Evolutionary conservation across 2,329 filamentous ascomycete species (phyloP), one percentile per base, ranked within the genome.

Genomic region (Trichoderma cornu-damae): DNA sequence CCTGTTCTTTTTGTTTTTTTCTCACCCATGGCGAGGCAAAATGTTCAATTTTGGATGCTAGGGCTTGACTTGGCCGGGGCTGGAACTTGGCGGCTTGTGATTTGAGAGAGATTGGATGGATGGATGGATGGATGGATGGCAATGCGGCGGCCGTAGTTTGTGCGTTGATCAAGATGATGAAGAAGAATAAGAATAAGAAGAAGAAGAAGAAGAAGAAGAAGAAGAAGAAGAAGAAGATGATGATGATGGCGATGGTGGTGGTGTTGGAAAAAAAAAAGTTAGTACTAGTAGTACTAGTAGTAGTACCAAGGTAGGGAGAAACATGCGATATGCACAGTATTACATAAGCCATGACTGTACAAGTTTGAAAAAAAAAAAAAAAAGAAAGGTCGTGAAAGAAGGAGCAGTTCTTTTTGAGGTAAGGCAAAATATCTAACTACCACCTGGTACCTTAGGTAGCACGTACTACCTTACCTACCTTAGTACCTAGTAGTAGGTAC

Each of bases 21-120:
- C 55, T 53, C 56, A 58, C 49, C n/a, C 49, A 35, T 42, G 56
- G 35, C n/a, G 52, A 53, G 35, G 56, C 51, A 32, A n/a, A 50
- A 59, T 43, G 53, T 57, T n/a, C 35, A 49, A 60, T 59, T 30
- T 37, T 22, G 44, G 28, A 35, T 59, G 57, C 46, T 28, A n/a
- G 28, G 35, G 42, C 50, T 49, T n/a, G 44, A 26, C 37, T 34
- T 35, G 46, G 14, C 24, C 24, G 16, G 38, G 30, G 18, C 49
- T 43, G 11, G 20, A 14, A 4, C n/a, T n/a, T n/a, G n/a, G n/a
- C 16, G 40, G 24, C 20, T 11, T 46, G 54, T 46, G 50, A 38
- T 14, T 35, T n/a, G n/a, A n/a, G n/a, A n/a, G n/a, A n/a, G n/a
- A n/a, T n/a, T n/a, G n/a, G n/a, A n/a, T n/a, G n/a, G 56, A 47